Conservation (phyloP, 140 eudicot genomes). For the Bidens hawaiensis region DNA sequence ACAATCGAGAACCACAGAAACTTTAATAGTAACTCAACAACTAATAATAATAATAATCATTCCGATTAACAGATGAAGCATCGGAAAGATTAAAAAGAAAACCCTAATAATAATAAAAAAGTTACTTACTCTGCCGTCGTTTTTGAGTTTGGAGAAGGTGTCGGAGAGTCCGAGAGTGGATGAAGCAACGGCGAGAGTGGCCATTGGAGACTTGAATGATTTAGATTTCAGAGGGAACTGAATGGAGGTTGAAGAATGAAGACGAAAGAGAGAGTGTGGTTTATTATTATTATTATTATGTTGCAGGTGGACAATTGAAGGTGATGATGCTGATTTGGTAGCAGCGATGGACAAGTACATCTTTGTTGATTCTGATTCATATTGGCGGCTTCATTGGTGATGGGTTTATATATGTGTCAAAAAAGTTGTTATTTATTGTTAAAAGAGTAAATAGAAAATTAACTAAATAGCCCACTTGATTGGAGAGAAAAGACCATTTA, state of each 20-base stretch:
- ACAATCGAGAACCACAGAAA: no score
- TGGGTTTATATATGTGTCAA: no score
- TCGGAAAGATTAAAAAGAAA: not conserved
- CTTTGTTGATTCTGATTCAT: not conserved
- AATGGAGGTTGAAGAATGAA: constrained; percentile 8
- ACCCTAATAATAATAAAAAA: not conserved
- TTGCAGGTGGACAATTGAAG: constrained; percentile 33
- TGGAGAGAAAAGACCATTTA: no score
- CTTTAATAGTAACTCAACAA: no score
- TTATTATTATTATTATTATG: constrained; percentile 13
- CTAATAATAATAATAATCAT: not conserved
- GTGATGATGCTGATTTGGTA: constrained; percentile 31
- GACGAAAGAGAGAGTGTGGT: constrained; percentile 20
- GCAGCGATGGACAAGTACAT: constrained; percentile 36
- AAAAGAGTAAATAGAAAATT: no score
- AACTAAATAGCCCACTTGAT: no score
- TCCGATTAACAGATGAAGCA: not conserved
- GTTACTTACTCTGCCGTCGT: constrained; percentile 59
- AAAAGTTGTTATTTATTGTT: no score
- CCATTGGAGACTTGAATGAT: constrained; percentile 41
- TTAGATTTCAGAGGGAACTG: constrained; percentile 15
- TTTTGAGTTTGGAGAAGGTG: constrained; percentile 62
- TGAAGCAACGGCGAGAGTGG: constrained; percentile 42
- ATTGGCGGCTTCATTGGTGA: no score
- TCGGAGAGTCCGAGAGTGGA: constrained; percentile 63